A percentile compares a stretch with the other conserved stretches of the same genome.
These are phyloP conservation scores for Themeda triandra DNA, from an alignment of 176 grass and related monocot genomes.

Conservation along the genomic window DNA sequence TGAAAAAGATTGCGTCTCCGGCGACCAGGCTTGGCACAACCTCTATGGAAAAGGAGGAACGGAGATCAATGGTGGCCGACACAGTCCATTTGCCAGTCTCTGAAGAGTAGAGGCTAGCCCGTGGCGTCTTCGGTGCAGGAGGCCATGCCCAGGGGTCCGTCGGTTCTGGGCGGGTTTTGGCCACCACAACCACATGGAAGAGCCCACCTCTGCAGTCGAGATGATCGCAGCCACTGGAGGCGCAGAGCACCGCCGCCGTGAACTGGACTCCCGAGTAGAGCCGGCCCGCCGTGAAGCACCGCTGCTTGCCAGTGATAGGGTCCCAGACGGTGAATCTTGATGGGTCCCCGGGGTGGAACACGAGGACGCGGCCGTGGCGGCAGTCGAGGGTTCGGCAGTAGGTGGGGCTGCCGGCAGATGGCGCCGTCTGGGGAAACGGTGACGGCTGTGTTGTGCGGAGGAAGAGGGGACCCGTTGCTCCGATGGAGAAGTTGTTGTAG, in stretches of 20 bases:
- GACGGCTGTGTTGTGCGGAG: background rate
- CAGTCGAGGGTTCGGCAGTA: background rate
- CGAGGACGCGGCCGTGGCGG: background rate
- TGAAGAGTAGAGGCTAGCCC: background rate
- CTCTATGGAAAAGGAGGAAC: background rate
- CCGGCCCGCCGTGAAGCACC: background rate
- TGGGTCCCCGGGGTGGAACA: background rate
- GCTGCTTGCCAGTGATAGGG: background rate
- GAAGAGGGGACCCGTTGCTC: background rate
- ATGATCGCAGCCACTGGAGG: background rate
- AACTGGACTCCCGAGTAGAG: fast-evolving
- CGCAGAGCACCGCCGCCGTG: background rate
- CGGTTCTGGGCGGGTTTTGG: no score
- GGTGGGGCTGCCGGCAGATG: background rate
- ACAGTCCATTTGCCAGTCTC: background rate
- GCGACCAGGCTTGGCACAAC: background rate
- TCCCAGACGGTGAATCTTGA: background rate
- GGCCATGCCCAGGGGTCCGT: no score
- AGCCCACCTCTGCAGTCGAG: background rate
- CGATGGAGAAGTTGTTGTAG: no score
- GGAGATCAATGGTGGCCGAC: background rate
- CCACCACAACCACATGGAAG: background rate
- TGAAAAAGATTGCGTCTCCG: background rate
- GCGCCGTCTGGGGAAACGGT: background rate
- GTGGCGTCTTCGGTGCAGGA: background rate